A percentile compares a stretch with the other conserved stretches of the same genome.
Evolutionary conservation across 2,329 filamentous ascomycete genomes (phyloP).

Genomic region (Diaporthe vaccinii): DNA sequence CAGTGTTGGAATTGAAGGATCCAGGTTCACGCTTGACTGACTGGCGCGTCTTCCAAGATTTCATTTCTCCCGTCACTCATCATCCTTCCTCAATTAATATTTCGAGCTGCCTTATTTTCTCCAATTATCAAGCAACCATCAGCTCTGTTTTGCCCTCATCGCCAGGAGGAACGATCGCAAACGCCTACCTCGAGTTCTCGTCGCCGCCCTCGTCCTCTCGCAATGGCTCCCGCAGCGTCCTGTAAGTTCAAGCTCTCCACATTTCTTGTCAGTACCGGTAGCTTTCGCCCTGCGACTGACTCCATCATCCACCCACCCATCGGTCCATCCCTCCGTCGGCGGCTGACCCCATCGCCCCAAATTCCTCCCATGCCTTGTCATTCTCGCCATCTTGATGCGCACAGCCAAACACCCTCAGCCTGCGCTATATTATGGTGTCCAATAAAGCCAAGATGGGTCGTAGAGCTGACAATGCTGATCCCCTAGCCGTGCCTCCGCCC

Average conservation of each 20-base stretch:
- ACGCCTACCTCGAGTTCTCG: background rate
- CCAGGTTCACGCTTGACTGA: constrained; percentile 24
- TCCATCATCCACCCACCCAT: constrained; percentile 28
- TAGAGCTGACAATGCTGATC: constrained; percentile 52
- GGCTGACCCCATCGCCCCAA: constrained; percentile 32
- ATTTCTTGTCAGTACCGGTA: constrained; percentile 35
- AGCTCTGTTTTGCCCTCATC: background rate
- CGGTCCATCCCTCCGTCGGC: constrained; percentile 10
- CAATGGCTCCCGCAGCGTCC: constrained; percentile 39
- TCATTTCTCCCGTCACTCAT: constrained; percentile 4
- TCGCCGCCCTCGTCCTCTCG: constrained; percentile 11
- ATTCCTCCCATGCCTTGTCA: constrained; percentile 19
- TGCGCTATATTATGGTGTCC: constrained; percentile 36
- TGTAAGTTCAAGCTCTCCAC: constrained; percentile 41
- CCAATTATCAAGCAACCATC: constrained; percentile 2
- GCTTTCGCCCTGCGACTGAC: constrained; percentile 39
- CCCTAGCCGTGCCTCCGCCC: constrained; percentile 65
- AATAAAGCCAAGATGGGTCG: constrained; percentile 41
- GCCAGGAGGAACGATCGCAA: background rate
- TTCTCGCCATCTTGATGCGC: constrained; percentile 6
- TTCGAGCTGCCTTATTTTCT: background rate
- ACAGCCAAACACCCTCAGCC: background rate
- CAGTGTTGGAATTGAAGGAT: constrained; percentile 31
- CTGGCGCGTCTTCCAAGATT: constrained; percentile 15
- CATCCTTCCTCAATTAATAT: background rate